Conservation (phyloP, 768 basidiomycete genomes). For the Termitomyces sp. region DNA sequence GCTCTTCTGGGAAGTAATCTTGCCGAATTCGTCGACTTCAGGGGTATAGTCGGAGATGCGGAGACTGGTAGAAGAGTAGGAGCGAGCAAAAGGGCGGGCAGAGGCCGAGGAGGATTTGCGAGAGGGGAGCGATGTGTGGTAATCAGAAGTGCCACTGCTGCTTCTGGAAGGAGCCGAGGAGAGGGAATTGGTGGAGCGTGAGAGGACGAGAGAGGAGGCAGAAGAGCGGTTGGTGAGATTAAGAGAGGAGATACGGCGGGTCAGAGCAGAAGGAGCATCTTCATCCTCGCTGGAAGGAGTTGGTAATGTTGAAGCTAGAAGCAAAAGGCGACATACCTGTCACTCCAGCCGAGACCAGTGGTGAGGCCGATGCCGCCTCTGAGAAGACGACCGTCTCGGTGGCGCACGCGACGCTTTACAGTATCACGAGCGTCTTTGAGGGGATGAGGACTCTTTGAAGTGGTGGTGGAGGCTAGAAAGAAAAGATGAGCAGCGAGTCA, state of each 20-base stretch:
- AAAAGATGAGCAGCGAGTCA: neutral
- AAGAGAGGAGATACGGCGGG: conserved; percentile 54
- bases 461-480: conserved; percentile 6
- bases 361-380: conserved; percentile 64
- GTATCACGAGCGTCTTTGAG: conserved; percentile 58
- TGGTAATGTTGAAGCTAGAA: neutral
- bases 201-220: conserved; percentile 32
- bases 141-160: conserved; percentile 24
- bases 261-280: conserved; percentile 64
- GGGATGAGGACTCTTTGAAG: conserved; percentile 14
- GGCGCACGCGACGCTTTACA: conserved; percentile 47
- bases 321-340: conserved; percentile 42
- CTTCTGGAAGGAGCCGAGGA: conserved; percentile 22
- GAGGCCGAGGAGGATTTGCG: neutral
- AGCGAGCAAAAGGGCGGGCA: neutral
- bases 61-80: neutral
- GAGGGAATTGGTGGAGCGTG: conserved; percentile 10
- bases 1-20: neutral
- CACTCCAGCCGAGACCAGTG: conserved; percentile 72
- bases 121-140: conserved; percentile 9
- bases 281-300: conserved; percentile 54
- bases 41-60: neutral
- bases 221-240: conserved; percentile 45
- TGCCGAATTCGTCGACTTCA: neutral
- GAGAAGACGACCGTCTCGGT: conserved; percentile 55